phyloP scores from a whole-genome alignment of 2,329 filamentous ascomycete species.

The Penicillium sclerotiorum region DNA sequence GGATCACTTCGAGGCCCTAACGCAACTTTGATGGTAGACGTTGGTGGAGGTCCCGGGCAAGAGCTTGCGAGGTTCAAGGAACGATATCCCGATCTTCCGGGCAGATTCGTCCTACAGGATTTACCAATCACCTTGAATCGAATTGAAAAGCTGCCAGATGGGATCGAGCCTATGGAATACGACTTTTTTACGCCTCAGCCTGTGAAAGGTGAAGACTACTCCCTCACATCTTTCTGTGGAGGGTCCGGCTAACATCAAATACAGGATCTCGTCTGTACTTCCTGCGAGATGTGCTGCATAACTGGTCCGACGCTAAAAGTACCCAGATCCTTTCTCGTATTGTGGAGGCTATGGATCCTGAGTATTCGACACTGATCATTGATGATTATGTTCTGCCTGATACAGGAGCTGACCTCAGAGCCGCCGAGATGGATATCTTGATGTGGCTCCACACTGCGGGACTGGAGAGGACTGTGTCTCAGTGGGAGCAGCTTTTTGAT shows the following conservation, averaged over 20 bases:
- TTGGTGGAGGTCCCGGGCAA: constrained; percentile 47
- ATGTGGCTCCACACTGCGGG: constrained; percentile 44
- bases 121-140: constrained; percentile 40
- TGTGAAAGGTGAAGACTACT: constrained; percentile 38
- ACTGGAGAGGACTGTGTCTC: constrained; percentile 41
- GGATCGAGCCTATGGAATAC: constrained; percentile 40
- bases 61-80: constrained; percentile 39
- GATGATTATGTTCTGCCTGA: constrained; percentile 46
- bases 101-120: constrained; percentile 53
- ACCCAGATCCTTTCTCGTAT: constrained; percentile 30
- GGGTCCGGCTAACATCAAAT: background rate
- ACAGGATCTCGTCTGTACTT: constrained; percentile 37
- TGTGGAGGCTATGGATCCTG: constrained; percentile 37
- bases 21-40: constrained; percentile 41
- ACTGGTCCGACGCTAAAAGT: constrained; percentile 34
- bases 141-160: constrained; percentile 4
- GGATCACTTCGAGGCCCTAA: constrained; percentile 1
- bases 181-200: constrained; percentile 53
- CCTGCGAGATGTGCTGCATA: constrained; percentile 40
- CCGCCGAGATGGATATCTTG: constrained; percentile 41
- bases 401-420: constrained; percentile 28
- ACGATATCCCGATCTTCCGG: constrained; percentile 40
- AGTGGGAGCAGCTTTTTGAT: constrained; percentile 38
- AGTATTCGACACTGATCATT: constrained; percentile 46
- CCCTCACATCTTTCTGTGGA: background rate